Evolutionary conservation across 73 alveolate genomes (phyloP).

Genomic region (Paramecium sexaurelia): DNA sequence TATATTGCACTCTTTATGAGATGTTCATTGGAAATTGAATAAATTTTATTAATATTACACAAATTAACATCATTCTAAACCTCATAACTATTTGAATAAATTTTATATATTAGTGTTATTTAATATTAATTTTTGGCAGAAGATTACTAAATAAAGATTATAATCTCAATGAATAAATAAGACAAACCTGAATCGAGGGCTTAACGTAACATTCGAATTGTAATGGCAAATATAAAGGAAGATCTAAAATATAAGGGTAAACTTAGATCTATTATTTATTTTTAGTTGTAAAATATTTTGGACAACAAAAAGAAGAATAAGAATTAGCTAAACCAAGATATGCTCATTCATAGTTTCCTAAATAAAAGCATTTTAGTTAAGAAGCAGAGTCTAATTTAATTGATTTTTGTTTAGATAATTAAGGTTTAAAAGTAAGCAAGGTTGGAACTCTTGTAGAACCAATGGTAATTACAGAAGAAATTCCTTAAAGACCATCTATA

Average conservation of each 20-base stretch:
- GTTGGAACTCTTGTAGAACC: slow-evolving; percentile 44
- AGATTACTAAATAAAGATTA: neutral
- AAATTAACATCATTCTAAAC: neutral
- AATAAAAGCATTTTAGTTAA: neutral
- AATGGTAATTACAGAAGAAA: neutral
- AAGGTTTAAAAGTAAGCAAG: neutral
- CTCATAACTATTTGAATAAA: neutral
- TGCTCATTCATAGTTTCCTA: slow-evolving; percentile 22
- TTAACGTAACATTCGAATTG: neutral
- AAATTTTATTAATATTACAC: neutral
- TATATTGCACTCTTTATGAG: neutral
- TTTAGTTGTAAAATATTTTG: neutral
- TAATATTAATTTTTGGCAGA: neutral
- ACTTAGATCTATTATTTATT: neutral
- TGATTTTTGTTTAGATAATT: neutral
- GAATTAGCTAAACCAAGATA: slow-evolving; percentile 25
- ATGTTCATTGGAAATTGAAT: neutral
- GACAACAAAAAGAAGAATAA: neutral
- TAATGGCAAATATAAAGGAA: neutral
- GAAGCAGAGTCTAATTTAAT: neutral
- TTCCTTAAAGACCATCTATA: neutral
- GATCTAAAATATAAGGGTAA: neutral
- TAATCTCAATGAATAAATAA: neutral
- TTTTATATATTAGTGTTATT: neutral
- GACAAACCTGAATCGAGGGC: neutral